phyloP scores from a whole-genome alignment of 2,329 filamentous ascomycete species.

The Trichoderma semiorbis region DNA sequence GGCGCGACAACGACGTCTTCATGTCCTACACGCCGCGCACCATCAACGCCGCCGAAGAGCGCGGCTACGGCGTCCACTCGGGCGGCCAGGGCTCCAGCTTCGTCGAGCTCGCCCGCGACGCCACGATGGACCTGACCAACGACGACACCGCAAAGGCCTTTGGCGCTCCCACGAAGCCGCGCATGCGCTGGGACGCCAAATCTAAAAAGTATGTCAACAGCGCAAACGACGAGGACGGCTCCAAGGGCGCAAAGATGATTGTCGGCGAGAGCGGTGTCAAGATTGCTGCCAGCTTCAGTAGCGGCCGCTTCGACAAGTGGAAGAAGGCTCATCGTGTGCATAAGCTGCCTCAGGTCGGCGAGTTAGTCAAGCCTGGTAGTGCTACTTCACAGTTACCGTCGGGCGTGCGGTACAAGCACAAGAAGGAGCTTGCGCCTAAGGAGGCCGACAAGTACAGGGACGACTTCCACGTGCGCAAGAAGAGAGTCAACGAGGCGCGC shows the following conservation, averaged over 20 bases:
- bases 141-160: slow-evolving; percentile 82
- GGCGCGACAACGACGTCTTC: slow-evolving; percentile 85
- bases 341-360: slow-evolving; percentile 76
- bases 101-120: slow-evolving; percentile 78
- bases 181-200: slow-evolving; percentile 96
- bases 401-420: slow-evolving; percentile 71
- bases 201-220: slow-evolving; percentile 90
- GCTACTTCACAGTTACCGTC: slow-evolving; percentile 26
- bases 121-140: slow-evolving; percentile 87
- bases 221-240: slow-evolving; percentile 93
- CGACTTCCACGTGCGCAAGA: slow-evolving; percentile 87
- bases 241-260: slow-evolving; percentile 66
- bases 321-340: slow-evolving; percentile 79
- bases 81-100: slow-evolving; percentile 75
- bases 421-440: slow-evolving; percentile 83
- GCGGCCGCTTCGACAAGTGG: slow-evolving; percentile 91
- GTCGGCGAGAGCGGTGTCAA: slow-evolving; percentile 90
- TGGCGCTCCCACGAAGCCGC: slow-evolving; percentile 67
- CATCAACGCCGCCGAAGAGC: slow-evolving; percentile 79
- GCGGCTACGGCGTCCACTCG: slow-evolving; percentile 88
- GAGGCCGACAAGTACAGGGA: slow-evolving; percentile 87
- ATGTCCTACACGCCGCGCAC: slow-evolving; percentile 91
- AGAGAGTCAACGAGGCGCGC: slow-evolving; percentile 80
- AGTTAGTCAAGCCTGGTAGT: slow-evolving; percentile 59
- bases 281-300: slow-evolving; percentile 90